Evolutionary conservation across 768 basidiomycete species (phyloP), one percentile per base, ranked within the genome.

Genomic region (Amanita molliuscula): DNA sequence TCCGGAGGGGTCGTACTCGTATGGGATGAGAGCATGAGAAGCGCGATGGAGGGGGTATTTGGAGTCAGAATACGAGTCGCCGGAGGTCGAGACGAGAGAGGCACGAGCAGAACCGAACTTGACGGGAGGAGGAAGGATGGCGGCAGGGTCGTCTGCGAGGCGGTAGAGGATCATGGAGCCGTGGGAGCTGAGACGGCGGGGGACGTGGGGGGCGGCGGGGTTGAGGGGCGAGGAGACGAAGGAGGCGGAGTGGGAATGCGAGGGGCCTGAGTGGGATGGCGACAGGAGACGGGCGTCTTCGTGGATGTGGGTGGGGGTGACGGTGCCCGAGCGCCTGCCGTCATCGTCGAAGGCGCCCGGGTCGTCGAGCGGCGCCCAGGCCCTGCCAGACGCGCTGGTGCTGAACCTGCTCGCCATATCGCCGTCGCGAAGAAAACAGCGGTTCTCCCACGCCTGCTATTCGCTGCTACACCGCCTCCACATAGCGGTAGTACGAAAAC

Each of bases 101-200:
- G 63, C 60, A 3, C 68, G 58, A 18, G 62, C 62, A 7, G 60
- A 55, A 23, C 57, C 54, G 15, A 57, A 49, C 18, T 49, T 44
- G 31, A 13, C 5, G 11, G 11, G 31, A 3, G 65, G 65, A 2
- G 71, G 78, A 2, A 67, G 65, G 11, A 70, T 60, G 20, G 61
- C 61, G 47, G 55, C 52, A 0, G 57, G 44, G 38, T 70, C 70
- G 37, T 71, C 65, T 1, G 77, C 73, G 13, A 85, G 68, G 10
- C 81, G 75, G 62, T 84, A 85, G 44, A 85, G 70, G 26, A 85
- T 67, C 83, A 85, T 84, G 41, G 78, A 79, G 0, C 78, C 77
- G 6, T 64, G 59, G 3, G 56, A 51, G 21, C 56, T 53, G 3
- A 53, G 37, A 69, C 65, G 36, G 76, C 58, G 54, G 74, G 71